A percentile compares a stretch with the other conserved stretches of the same genome.
Evolutionary conservation across 495 filamentous ascomycete species (phyloP).

Genomic region (Darksidea phi): DNA sequence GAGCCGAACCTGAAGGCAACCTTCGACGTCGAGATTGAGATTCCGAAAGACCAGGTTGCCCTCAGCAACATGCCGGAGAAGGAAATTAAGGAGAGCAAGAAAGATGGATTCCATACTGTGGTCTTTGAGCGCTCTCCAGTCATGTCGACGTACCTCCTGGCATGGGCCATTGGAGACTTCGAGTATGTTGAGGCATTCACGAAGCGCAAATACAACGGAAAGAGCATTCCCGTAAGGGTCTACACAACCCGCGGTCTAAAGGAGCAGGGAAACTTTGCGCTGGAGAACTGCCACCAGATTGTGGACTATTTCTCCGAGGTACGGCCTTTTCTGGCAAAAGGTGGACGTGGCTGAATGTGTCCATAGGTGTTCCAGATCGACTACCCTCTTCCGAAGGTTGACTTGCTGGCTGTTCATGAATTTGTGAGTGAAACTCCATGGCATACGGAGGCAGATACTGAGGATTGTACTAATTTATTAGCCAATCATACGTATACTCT

Average conservation of each 20-base stretch:
- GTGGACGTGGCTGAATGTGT: not conserved
- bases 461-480: conserved; percentile 21
- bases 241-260: conserved; percentile 91
- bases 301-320: conserved; percentile 93
- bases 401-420: conserved; percentile 94
- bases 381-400: conserved; percentile 92
- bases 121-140: conserved; percentile 81
- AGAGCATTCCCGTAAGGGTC: conserved; percentile 85
- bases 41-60: conserved; percentile 81
- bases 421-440: conserved; percentile 59
- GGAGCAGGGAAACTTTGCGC: conserved; percentile 80
- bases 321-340: not conserved
- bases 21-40: conserved; percentile 88
- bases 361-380: conserved; percentile 78
- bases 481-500: conserved; percentile 41
- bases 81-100: conserved; percentile 56
- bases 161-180: conserved; percentile 96
- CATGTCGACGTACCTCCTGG: conserved; percentile 94
- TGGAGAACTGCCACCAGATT: conserved; percentile 81
- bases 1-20: conserved; percentile 96
- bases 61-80: conserved; percentile 93
- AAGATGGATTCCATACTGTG: conserved; percentile 69
- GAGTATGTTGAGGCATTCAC: conserved; percentile 93
- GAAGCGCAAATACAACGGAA: conserved; percentile 80
- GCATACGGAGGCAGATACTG: not conserved